Base-by-base conservation (phyloP, 2,329 filamentous ascomycete species). In the Pestalotiopsis sp. region DNA sequence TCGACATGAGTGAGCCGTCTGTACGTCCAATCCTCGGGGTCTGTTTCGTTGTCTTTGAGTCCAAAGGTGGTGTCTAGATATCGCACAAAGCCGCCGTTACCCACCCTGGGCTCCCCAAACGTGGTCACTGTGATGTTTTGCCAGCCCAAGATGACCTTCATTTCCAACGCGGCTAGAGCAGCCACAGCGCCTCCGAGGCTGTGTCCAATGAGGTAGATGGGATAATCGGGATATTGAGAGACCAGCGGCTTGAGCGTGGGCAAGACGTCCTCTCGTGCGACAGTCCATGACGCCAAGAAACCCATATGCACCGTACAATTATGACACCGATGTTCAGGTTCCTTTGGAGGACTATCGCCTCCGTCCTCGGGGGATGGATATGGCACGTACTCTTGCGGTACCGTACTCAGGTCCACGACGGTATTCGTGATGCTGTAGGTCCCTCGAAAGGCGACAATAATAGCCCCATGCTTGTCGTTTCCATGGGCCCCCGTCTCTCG, bases 361-460 rank as follows among this genome's bases (percentile, higher is more conserved):
- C 79, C 82, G 61, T 84, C 78, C 56, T 84, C 83, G 0, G 85
- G 84, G 1, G 88, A 85, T 1, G 93, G 92, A 77, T 98, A 99
- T 0, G 96, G 95, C 1, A 94, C 88, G 77, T 98, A 99, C 78
- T 93, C 89, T 79, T 98, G 95, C 13, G 94, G 95, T 2, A 95
- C 86, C 1, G 94, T 97, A 71, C 93, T 94, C 67, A 99, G 85
- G 81, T 99, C 96, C 64, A 94, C 87, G 70, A 99, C 91, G 13
- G 95, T 95, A 79, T 98, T 97, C 66, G 94, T 88, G 75, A 99
- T 87, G 73, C 94, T 97, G 81, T 98, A 98, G 14, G 96, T 98
- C 27, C 96, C 96, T 61, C 96, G 90, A 76, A 98, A 98, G 9
- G 94, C 95, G 49, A 98, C 88, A 60, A 98, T 85, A 68, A 99